Evolutionary conservation across 1,284 basidiomycete genomes (phyloP).

Genomic region (Cutaneotrichosporon arboriforme): DNA sequence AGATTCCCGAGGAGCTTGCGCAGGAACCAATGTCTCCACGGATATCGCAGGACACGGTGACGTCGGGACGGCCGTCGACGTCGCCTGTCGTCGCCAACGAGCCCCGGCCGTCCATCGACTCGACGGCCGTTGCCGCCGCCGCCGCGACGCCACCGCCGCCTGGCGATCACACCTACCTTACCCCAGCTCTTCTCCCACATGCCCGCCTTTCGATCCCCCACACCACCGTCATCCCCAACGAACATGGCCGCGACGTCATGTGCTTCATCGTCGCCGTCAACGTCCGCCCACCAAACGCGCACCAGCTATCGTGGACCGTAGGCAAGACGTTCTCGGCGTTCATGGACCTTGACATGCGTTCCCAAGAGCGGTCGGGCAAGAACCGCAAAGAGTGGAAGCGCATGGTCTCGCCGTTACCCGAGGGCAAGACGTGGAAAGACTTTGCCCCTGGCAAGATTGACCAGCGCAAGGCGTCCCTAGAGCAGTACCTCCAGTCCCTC

Average conservation of each 20-base stretch:
- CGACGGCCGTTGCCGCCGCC: background rate
- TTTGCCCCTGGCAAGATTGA: slow-evolving; percentile 95
- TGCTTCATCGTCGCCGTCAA: slow-evolving; percentile 44
- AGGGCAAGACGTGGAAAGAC: slow-evolving; percentile 90
- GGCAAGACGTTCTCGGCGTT: slow-evolving; percentile 94
- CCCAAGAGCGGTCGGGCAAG: slow-evolving; percentile 57
- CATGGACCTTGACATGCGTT: slow-evolving; percentile 63
- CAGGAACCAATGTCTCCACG: slow-evolving; percentile 7
- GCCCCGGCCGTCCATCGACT: slow-evolving; percentile 13
- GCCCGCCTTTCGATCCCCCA: slow-evolving; percentile 42
- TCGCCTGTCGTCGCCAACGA: slow-evolving; percentile 1
- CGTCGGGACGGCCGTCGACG: slow-evolving; percentile 6
- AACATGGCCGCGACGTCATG: slow-evolving; percentile 43
- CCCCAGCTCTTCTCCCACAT: slow-evolving; percentile 38
- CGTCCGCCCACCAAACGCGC: slow-evolving; percentile 39
- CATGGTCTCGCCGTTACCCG: slow-evolving; percentile 76
- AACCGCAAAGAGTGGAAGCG: slow-evolving; percentile 62
- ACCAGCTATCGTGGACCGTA: slow-evolving; percentile 68
- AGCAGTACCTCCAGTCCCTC: slow-evolving; percentile 81
- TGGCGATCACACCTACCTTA: slow-evolving; percentile 21
- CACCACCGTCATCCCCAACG: slow-evolving; percentile 42
- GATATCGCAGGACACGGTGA: slow-evolving; percentile 25
- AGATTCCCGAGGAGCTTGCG: slow-evolving; percentile 12
- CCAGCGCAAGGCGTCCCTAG: slow-evolving; percentile 81
- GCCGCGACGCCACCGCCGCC: slow-evolving; percentile 7